Base-by-base conservation (phyloP, 78 protist species). In the Dictyostelium firmibasis region DNA sequence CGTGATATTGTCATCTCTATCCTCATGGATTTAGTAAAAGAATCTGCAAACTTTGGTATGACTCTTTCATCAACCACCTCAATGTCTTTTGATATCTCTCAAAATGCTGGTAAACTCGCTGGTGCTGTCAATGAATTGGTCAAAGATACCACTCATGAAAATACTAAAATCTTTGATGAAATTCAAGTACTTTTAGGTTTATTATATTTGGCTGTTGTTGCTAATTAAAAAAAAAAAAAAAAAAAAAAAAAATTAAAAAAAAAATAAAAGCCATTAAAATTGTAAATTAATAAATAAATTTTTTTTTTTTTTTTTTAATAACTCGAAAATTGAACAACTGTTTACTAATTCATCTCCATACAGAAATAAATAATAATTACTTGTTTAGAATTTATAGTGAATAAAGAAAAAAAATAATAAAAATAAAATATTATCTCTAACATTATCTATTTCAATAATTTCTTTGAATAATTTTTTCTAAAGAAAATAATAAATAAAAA, bases 71-170 rank as follows among this genome's bases (percentile, higher is more conserved):
- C 84, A 31, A 84, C 67, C 20, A 44, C 41, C 1, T 79, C 93
- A 35, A 78, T 87, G 31, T 50, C 79, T 3, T 87, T 87, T 25
- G 93, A 87, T 60, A 87, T 87, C 76, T 87, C 93, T 35, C 93
- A 87, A 38, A 31, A 67, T 27, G 84, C 93, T 16, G 93, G 86
- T 64, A 53, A 31, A 64, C 25, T 87, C 1, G 93, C 93, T 43
- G 93, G 84, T 79, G 93, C 93, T 47, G 93, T 87, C 70, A 87
- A 87, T 50, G 93, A 87, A 44, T 29, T 87, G 0, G 93, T 87
- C 2, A 83, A 83, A 25, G 31, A 69, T 11, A 14, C 27, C 0
- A 10, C 29, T 23, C 75, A 31, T 23, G 93, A 87, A 64, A 70
- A n/a, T 7, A 85, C 29, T n/a, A 43, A 43, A 44, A 64, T 84